These are phyloP conservation scores for Exserohilum rostratum DNA, from an alignment of 2,329 filamentous ascomycete species.

Conservation along the genomic window DNA sequence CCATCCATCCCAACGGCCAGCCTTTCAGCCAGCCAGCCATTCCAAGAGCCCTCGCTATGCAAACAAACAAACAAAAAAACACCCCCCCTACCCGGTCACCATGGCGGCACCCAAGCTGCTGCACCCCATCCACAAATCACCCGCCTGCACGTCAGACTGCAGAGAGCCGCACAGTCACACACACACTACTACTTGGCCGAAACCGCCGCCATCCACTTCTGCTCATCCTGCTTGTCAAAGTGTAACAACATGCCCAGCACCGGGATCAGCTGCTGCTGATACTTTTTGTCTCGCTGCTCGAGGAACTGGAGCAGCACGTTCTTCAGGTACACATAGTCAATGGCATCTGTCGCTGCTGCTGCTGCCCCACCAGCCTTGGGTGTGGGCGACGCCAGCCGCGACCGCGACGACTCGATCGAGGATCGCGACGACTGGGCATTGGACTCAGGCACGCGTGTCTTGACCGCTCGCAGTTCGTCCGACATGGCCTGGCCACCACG, in stretches of 20 bases:
- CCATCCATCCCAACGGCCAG: background rate
- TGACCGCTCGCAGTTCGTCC: conserved; percentile 62
- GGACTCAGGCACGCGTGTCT: conserved; percentile 52
- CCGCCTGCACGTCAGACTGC: conserved; percentile 12
- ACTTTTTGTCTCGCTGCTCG: conserved; percentile 78
- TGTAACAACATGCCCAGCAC: conserved; percentile 77
- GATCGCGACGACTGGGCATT: conserved; percentile 61
- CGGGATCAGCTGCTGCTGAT: conserved; percentile 76
- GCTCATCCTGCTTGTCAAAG: conserved; percentile 80
- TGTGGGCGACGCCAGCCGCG: conserved; percentile 55
- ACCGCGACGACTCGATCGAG: conserved; percentile 62
- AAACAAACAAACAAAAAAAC: background rate
- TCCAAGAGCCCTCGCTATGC: conserved; percentile 20
- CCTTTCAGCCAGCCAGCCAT: background rate
- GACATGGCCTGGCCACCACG: conserved; percentile 53
- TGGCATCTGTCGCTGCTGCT: conserved; percentile 31
- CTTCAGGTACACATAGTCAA: conserved; percentile 76
- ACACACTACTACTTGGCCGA: conserved; percentile 48
- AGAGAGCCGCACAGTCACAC: conserved; percentile 18
- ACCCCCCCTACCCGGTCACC: background rate
- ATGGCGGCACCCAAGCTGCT: conserved; percentile 4
- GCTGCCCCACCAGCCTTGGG: conserved; percentile 46
- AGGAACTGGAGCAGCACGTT: conserved; percentile 82
- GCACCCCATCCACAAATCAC: conserved; percentile 6
- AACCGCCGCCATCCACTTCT: conserved; percentile 84